Evolutionary conservation across 2,329 filamentous ascomycete genomes (phyloP).

Genomic region (Penicillium verrucosum): DNA sequence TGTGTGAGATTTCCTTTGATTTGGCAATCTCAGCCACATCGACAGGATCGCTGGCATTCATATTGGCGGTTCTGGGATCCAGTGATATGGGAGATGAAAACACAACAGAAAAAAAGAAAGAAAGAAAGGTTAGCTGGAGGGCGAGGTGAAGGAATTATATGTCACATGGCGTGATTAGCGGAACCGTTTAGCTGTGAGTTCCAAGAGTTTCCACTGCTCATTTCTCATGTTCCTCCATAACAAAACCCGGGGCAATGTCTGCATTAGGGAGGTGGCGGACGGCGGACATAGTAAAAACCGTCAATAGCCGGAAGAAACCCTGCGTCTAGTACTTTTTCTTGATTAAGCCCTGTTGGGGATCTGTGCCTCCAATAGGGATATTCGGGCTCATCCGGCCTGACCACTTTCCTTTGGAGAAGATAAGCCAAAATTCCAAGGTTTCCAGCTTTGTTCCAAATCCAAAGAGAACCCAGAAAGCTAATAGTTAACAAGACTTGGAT

Average conservation of each 20-base stretch:
- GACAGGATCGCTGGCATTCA: conserved; percentile 28
- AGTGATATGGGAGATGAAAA: not conserved
- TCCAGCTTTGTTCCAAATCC: not conserved
- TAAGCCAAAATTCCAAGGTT: not conserved
- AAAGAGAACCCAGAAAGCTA: not conserved
- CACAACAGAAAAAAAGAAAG: not conserved
- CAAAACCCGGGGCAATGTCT: conserved; percentile 6
- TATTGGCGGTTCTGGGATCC: conserved; percentile 5
- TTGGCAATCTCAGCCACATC: conserved; percentile 27
- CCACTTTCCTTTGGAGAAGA: not conserved
- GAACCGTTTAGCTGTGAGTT: not conserved
- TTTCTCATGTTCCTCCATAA: not conserved
- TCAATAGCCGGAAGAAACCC: conserved; percentile 13
- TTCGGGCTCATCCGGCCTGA: not conserved
- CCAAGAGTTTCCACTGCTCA: not conserved
- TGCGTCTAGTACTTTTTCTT: not conserved
- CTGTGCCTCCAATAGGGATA: not conserved
- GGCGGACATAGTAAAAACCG: conserved; percentile 1
- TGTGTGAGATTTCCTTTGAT: conserved; percentile 19
- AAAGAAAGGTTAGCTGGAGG: not conserved
- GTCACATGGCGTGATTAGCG: not conserved
- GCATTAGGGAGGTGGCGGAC: not conserved
- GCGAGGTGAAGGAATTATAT: conserved; percentile 3
- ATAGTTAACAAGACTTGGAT: not conserved
- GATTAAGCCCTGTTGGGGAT: not conserved